Evolutionary conservation across 2,329 filamentous ascomycete genomes (phyloP), one percentile per base, ranked within the genome.

Genomic region (Ceratocystis cacaofunesta): DNA sequence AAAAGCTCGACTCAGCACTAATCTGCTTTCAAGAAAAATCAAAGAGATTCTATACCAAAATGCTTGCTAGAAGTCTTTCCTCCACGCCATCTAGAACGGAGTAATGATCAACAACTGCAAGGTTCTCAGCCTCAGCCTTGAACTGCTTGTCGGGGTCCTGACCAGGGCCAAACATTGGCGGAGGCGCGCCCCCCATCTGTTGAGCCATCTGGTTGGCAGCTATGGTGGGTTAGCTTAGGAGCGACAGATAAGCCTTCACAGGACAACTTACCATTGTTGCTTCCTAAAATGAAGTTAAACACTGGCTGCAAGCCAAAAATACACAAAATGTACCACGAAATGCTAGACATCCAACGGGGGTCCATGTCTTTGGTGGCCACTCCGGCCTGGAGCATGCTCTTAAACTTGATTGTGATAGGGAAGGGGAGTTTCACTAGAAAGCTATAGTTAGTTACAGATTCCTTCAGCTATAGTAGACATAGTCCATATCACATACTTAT

Each of bases 261-360:
- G 10, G 36, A 41, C 3, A 41, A 41, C 86, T 75, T 80, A 96
- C 92, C 86, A 75, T 97, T 97, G 72, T 99, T 95, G 74, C 88
- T 95, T 7, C 94, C 94, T 15, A 99, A 82, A 62, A 99, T 86
- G 75, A 96, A 97, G 73, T 94, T 95, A 75, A 99, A 99, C 66
- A 99, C 92, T 65, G 92, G 90, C 75, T 97, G 92, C 66, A 99
- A 80, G 60, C 95, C 94, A 74, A 99, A 97, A 69, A 99, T 86
- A 72, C 95, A 97, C 70, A 99, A 78, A 74, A 99, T 97, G 79
- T 99, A 99, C 92, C 94, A 99, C 68, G 91, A 96, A 75, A 99
- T 86, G 76, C 91, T 96, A 0, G 92, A 96, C 77, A 99, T 96
- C 94, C 94, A 99, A 76, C 92, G 84, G 10, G 96, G 94, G 73